A percentile compares a stretch with the other conserved stretches of the same genome.
Conservation (phyloP, 805 yeast genomes). For the Barnettozyma wickerhamii region DNA sequence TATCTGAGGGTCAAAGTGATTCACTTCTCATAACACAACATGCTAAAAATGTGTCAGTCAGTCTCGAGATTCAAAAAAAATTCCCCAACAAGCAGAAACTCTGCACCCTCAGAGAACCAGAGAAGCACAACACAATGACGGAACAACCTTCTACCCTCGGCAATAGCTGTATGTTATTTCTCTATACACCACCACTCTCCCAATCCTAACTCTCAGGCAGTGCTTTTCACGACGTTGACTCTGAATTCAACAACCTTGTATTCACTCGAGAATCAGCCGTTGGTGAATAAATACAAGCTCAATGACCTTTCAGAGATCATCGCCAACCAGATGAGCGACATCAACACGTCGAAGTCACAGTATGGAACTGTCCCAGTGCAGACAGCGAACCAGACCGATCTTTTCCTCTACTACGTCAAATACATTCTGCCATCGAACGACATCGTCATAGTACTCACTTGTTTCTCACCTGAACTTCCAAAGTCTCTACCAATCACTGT, state of each 20-base stretch:
- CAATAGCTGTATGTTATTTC: slow-evolving; percentile 8
- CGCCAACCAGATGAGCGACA: slow-evolving; percentile 49
- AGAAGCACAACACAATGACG: too few relatives aligned
- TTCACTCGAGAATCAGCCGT: slow-evolving; percentile 47
- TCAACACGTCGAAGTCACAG: slow-evolving; percentile 41
- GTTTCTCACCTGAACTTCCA: slow-evolving; percentile 17
- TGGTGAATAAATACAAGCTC: slow-evolving; percentile 38
- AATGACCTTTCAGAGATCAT: slow-evolving; percentile 47
- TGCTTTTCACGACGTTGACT: slow-evolving; percentile 45
- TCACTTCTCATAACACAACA: too few relatives aligned
- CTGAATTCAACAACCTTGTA: slow-evolving; percentile 56
- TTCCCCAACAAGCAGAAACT: neutral
- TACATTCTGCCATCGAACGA: slow-evolving; percentile 20
- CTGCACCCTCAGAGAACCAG: too few relatives aligned
- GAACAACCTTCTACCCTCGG: slow-evolving; percentile 3
- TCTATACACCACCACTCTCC: neutral
- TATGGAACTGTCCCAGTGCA: slow-evolving; percentile 23
- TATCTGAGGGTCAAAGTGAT: neutral
- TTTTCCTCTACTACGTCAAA: slow-evolving; percentile 20
- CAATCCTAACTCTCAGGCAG: slow-evolving; percentile 4
- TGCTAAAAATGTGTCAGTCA: neutral
- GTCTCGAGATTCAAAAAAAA: neutral
- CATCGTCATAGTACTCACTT: slow-evolving; percentile 20
- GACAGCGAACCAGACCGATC: slow-evolving; percentile 5
- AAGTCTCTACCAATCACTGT: slow-evolving; percentile 18